Base-by-base conservation (phyloP, 768 basidiomycete genomes). In the Fistulinella prunicolor region DNA sequence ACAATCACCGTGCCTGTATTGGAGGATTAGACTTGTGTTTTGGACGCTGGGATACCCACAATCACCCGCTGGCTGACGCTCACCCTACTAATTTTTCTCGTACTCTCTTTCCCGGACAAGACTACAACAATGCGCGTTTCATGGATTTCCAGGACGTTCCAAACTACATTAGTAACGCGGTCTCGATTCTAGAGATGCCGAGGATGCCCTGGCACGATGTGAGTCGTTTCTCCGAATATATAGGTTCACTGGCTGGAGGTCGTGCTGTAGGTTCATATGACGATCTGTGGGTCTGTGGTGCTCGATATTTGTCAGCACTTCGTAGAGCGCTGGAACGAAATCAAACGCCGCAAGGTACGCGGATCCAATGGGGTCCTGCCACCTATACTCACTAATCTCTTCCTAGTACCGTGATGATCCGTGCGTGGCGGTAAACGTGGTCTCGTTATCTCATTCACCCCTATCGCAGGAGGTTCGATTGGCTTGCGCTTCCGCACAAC, bases 191-290 rank as follows among this genome's bases (percentile, higher is more conserved):
- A 38, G 87, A 91, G 54, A 82, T 72, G 13, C 72, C 81, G 1
- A 73, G 89, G 52, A 92, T 94, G 92, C 91, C 94, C 1, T 97
- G 94, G 94, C 94, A 97, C 61, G 94, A 97, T 70, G 91, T 90
- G 46, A 49, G 86, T 69, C 35, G 44, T 22, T 44, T 35, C 44
- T 19, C 19, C 35, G n/a, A n/a, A 22, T 16, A 29, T 26, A 5
- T 20, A 38, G 5, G 13, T 38, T 38, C 43, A 20, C n/a, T 23
- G 22, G 24, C 24, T 44, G 46, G 43, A 35, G 6, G 17, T 22
- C 38, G 17, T 14, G 53, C 9, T 38, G 13, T 62, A 87, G 84
- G 78, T 86, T 12, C 93, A 94, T 63, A 88, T 90, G 85, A 92
- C 89, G 4, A 69, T 94, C 20, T 71, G 76, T 13, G 96, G 86